A percentile compares a stretch with the other conserved stretches of the same genome.
phyloP scores from a whole-genome alignment of 371 early-diverging fungal species.

The Lichtheimia hyalospora region DNA sequence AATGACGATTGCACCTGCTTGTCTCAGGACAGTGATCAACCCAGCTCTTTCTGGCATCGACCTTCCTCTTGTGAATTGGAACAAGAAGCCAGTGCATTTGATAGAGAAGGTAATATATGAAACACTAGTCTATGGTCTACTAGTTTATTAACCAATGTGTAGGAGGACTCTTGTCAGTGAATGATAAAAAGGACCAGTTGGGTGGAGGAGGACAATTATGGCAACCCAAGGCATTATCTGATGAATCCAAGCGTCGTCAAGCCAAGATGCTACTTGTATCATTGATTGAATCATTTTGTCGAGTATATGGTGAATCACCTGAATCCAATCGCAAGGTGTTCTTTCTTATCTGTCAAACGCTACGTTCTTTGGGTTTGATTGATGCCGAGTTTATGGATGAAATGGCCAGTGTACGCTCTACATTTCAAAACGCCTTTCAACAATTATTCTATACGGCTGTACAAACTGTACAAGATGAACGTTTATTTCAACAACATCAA shows the following conservation, averaged over 20 bases:
- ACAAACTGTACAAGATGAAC: slow-evolving; percentile 54
- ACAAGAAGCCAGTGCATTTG: neutral
- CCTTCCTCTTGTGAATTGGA: neutral
- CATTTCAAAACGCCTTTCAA: slow-evolving; percentile 82
- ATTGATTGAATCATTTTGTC: slow-evolving; percentile 82
- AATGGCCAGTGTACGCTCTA: slow-evolving; percentile 74
- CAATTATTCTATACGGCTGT: slow-evolving; percentile 80
- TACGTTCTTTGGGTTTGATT: slow-evolving; percentile 73
- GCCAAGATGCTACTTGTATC: slow-evolving; percentile 73
- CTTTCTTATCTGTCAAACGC: slow-evolving; percentile 68
- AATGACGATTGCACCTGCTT: too few relatives aligned
- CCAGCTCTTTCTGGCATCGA: too few relatives aligned
- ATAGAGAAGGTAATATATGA: neutral
- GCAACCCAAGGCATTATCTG: slow-evolving; percentile 3
- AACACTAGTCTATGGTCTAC: neutral
- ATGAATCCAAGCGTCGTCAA: slow-evolving; percentile 51
- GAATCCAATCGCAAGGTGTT: slow-evolving; percentile 83
- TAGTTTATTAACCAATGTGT: neutral
- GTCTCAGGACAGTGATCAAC: too few relatives aligned
- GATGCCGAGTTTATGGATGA: slow-evolving; percentile 80
- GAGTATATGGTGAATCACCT: slow-evolving; percentile 80
- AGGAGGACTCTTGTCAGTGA: neutral
- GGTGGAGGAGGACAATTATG: slow-evolving; percentile 5
- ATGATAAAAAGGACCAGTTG: neutral
- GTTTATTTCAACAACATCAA: slow-evolving; percentile 4